Base-by-base conservation (phyloP, 2,329 filamentous ascomycete genomes). In the Fusarium sp. region DNA sequence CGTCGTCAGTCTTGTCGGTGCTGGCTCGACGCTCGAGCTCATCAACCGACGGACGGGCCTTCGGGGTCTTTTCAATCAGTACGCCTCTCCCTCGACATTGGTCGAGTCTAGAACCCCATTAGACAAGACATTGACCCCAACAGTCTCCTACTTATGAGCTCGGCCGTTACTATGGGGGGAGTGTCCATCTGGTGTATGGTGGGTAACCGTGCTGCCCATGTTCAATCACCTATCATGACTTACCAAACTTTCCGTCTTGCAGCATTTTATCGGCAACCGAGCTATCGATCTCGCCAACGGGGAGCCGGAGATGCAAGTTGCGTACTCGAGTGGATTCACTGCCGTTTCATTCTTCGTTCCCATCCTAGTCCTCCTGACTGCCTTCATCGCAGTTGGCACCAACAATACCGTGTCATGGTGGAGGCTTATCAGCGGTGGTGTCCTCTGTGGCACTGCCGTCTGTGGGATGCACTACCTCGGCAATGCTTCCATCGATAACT, bases 391-490 rank as follows among this genome's bases (percentile, higher is more conserved):
- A 37, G 90, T 93, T 52, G 94, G 91, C 7, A 87, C 88, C 32
- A 88, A 88, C 76, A 89, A 89, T 71, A 84, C 81, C 32, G 86
- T 92, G 16, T 88, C 87, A 20, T 89, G 89, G 82, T 83, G 88
- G 82, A 88, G 91, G 52, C 87, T 93, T 13, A 79, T 87, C 9
- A 79, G 90, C 6, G 92, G 93, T 10, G 94, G 94, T 8, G 79
- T 90, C 2, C 86, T 95, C 50, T 92, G 93, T 2, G 95, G 95
- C 16, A 86, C 91, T 6, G 92, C 94, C 25, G 92, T 97, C 59
- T 94, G 93, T 69, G 93, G 92, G 35, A 97, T 97, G 94, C 94
- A 97, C 81, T 97, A 97, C 78, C 86, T 96, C 20, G 94, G 94
- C n/a, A 95, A 97, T 80, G 89, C 93, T 35, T 94, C 94, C 37